phyloP scores from a whole-genome alignment of 2,329 filamentous ascomycete species.

The Penicillium sp. region DNA sequence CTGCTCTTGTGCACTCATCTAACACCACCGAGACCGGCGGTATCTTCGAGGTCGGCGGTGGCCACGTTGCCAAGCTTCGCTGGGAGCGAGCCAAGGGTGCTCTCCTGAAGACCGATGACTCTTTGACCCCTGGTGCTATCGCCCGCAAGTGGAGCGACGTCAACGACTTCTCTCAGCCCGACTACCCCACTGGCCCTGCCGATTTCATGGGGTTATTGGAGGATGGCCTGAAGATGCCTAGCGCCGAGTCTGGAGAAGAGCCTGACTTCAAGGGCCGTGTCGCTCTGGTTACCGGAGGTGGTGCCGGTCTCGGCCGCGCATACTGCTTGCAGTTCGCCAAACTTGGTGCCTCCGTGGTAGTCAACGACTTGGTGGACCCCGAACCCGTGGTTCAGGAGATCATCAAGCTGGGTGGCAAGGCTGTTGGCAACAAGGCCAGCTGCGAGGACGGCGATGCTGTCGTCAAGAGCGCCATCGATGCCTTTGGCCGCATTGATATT shows the following conservation, averaged over 20 bases:
- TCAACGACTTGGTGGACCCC: constrained; percentile 93
- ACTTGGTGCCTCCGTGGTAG: constrained; percentile 77
- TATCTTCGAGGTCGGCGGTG: constrained; percentile 92
- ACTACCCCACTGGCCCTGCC: constrained; percentile 77
- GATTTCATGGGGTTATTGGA: constrained; percentile 86
- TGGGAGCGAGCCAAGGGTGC: constrained; percentile 93
- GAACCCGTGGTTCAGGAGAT: constrained; percentile 91
- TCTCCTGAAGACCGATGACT: constrained; percentile 81
- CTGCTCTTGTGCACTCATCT: constrained; percentile 77
- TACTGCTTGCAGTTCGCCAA: constrained; percentile 87
- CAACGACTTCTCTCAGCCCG: constrained; percentile 76
- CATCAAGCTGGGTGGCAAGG: constrained; percentile 80
- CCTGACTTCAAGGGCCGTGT: constrained; percentile 81
- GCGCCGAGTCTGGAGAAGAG: constrained; percentile 68
- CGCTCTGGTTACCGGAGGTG: constrained; percentile 80
- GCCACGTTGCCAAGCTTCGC: constrained; percentile 84
- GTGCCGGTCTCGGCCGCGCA: constrained; percentile 83
- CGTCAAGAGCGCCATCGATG: constrained; percentile 88
- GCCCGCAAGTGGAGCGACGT: constrained; percentile 87
- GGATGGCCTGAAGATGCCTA: constrained; percentile 71
- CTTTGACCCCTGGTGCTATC: constrained; percentile 81
- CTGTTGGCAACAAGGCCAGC: constrained; percentile 87
- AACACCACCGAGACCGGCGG: constrained; percentile 78
- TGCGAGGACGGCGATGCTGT: constrained; percentile 89
- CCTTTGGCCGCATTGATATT: constrained; percentile 89